These are phyloP conservation scores for Heteromeles arbutifolia DNA, from an alignment of 306 rosid species.

Conservation along the genomic window DNA sequence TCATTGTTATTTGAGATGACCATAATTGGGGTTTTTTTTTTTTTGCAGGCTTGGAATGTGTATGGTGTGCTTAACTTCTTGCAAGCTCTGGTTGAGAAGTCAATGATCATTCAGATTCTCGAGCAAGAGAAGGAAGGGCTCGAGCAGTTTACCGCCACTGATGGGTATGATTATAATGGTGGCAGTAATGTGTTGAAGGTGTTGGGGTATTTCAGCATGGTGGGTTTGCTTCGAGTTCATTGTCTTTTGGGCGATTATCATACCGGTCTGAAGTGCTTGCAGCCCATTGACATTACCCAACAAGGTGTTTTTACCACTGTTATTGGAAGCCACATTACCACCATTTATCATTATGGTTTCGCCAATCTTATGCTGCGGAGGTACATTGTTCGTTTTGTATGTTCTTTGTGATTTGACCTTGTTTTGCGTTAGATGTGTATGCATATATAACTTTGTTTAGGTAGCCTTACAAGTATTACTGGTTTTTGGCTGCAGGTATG, in stretches of 20 bases:
- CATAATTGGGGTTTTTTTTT: not conserved
- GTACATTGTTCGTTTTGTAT: conserved; percentile 21
- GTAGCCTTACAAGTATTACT: not conserved
- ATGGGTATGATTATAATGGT: conserved; percentile 86
- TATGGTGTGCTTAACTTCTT: conserved; percentile 85
- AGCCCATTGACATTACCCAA: conserved; percentile 76
- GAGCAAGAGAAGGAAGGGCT: conserved; percentile 88
- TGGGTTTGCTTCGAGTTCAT: conserved; percentile 87
- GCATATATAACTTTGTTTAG: not conserved
- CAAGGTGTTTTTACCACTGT: conserved; percentile 80
- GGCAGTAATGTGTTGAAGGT: conserved; percentile 98
- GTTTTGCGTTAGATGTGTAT: not conserved
- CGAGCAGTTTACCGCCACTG: conserved; percentile 76
- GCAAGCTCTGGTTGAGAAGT: conserved; percentile 95
- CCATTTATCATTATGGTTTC: conserved; percentile 91
- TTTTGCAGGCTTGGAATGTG: conserved; percentile 83
- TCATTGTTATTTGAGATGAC: not conserved
- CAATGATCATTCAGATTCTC: conserved; percentile 70
- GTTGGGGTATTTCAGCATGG: conserved; percentile 96
- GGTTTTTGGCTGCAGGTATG: conserved; percentile 47
- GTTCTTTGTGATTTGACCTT: not conserved
- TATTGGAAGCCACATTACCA: conserved; percentile 87
- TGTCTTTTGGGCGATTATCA: conserved; percentile 98
- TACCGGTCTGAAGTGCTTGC: conserved; percentile 77
- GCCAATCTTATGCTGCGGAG: conserved; percentile 96